Evolutionary conservation across 805 yeast species (phyloP).

Genomic region (Candida anglica): DNA sequence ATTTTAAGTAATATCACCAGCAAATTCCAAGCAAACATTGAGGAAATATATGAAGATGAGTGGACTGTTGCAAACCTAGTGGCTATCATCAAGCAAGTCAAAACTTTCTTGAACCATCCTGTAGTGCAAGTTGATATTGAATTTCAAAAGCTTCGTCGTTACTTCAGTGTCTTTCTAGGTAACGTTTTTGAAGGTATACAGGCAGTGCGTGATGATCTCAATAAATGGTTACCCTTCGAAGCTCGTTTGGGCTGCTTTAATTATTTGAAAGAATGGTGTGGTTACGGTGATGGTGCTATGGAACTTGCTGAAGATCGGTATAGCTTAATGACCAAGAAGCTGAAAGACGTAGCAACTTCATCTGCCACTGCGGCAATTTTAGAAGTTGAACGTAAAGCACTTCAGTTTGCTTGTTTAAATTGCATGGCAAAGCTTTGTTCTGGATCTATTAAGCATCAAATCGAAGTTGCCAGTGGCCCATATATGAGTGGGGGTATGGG

Average conservation of each 20-base stretch:
- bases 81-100: constrained; percentile 56
- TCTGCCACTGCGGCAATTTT: constrained; percentile 64
- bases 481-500: constrained; percentile 35
- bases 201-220: constrained; percentile 32
- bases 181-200: constrained; percentile 59
- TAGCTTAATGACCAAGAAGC: constrained; percentile 41
- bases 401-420: constrained; percentile 69
- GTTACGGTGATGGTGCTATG: constrained; percentile 68
- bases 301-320: constrained; percentile 65
- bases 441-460: constrained; percentile 59
- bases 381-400: constrained; percentile 70
- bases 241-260: constrained; percentile 80
- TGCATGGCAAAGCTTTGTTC: constrained; percentile 81
- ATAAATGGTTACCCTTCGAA: constrained; percentile 75
- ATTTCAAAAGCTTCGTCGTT: constrained; percentile 73
- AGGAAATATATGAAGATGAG: constrained; percentile 55
- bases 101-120: constrained; percentile 52
- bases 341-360: constrained; percentile 32
- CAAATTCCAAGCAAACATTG: constrained; percentile 48
- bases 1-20: constrained; percentile 66
- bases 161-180: constrained; percentile 79
- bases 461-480: constrained; percentile 26
- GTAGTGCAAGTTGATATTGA: constrained; percentile 61
- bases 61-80: constrained; percentile 65
- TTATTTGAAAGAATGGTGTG: constrained; percentile 91